Evolutionary conservation across 805 yeast species (phyloP).

Genomic region (Yarrowia sp.): DNA sequence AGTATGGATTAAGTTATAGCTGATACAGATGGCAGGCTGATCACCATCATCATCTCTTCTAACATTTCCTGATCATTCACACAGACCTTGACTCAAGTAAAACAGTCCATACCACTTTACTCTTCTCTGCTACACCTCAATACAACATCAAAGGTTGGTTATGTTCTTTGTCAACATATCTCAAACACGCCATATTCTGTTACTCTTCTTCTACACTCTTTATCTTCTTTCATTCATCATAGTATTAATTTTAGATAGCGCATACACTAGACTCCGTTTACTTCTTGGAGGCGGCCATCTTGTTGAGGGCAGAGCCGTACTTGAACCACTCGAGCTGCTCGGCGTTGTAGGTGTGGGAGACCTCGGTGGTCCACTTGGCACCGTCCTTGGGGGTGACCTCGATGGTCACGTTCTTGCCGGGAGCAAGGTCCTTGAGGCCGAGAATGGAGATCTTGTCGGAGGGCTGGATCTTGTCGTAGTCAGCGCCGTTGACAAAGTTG

Average conservation of each 20-base stretch:
- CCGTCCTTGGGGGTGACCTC: slow-evolving; percentile 78
- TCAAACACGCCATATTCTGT: too few species aligned
- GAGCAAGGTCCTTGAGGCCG: slow-evolving; percentile 85
- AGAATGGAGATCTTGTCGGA: slow-evolving; percentile 86
- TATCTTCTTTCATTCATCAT: slow-evolving; percentile 1
- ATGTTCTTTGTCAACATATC: too few species aligned
- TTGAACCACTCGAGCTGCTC: slow-evolving; percentile 99
- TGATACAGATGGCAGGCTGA: too few species aligned
- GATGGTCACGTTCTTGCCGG: slow-evolving; percentile 88
- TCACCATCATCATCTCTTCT: too few species aligned
- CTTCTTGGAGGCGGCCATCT: slow-evolving; percentile 64
- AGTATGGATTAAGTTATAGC: too few species aligned
- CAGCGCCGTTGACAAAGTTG: slow-evolving; percentile 87
- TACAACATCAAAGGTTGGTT: too few species aligned
- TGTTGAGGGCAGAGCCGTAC: slow-evolving; percentile 98
- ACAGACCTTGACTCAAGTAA: too few species aligned
- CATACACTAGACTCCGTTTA: slow-evolving; percentile 1
- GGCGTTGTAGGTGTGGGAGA: slow-evolving; percentile 93
- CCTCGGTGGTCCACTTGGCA: slow-evolving; percentile 82
- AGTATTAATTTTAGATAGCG: slow-evolving; percentile 22
- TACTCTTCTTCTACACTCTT: background rate
- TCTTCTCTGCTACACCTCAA: too few species aligned
- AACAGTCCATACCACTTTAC: too few species aligned
- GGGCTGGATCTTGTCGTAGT: slow-evolving; percentile 92
- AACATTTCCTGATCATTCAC: too few species aligned